Conservation (phyloP, 2,329 filamentous ascomycete genomes). For the Clarireedia homoeocarpa region DNA sequence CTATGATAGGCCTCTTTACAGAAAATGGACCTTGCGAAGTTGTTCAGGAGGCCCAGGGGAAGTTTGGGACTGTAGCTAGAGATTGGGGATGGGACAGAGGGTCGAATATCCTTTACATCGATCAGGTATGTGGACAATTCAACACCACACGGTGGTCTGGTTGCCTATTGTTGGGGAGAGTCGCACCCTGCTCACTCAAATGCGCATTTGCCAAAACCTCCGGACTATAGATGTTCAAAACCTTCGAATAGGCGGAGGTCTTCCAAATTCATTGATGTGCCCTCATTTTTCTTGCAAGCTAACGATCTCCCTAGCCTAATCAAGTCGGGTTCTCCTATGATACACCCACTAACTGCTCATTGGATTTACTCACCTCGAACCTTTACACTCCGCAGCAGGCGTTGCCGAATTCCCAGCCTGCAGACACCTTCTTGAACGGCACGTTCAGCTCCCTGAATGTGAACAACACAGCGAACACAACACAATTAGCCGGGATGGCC, state of each 20-base stretch:
- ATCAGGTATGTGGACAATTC: slow-evolving; percentile 36
- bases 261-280: neutral
- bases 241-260: neutral
- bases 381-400: slow-evolving; percentile 34
- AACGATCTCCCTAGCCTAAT: slow-evolving; percentile 47
- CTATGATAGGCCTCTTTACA: slow-evolving; percentile 55
- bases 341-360: slow-evolving; percentile 50
- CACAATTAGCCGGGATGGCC: slow-evolving; percentile 44
- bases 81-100: slow-evolving; percentile 60
- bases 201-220: too few species aligned
- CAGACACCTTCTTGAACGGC: slow-evolving; percentile 46
- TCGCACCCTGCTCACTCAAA: too few species aligned
- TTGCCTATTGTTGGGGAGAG: neutral
- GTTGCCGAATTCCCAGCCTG: slow-evolving; percentile 23
- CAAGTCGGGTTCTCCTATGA: slow-evolving; percentile 66
- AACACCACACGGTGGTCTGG: neutral
- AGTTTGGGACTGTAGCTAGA: slow-evolving; percentile 47
- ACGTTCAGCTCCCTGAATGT: slow-evolving; percentile 52
- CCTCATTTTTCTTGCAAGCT: slow-evolving; percentile 4
- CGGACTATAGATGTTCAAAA: too few species aligned
- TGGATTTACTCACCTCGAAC: slow-evolving; percentile 38
- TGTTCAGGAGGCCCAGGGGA: slow-evolving; percentile 38
- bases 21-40: slow-evolving; percentile 50
- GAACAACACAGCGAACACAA: slow-evolving; percentile 38
- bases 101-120: slow-evolving; percentile 46